Conservation (phyloP, 1,139 yeast genomes). For the Geotrichum citri-aurantii region DNA sequence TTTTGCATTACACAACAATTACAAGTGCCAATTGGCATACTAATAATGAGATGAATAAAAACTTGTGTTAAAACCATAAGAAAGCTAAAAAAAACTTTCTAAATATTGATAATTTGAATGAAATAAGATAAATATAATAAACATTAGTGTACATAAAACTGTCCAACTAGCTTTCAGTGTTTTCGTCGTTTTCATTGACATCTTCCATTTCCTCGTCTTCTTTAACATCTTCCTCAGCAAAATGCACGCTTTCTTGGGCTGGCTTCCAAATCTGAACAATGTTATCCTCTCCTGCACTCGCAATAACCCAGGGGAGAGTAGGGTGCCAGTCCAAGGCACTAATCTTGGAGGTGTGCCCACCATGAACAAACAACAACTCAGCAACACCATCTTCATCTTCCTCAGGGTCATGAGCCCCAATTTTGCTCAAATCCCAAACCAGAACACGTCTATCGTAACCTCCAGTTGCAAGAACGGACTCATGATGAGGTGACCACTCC, state of each 20-base stretch:
- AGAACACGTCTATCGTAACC: constrained; percentile 68
- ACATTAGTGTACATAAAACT: background rate
- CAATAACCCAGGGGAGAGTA: constrained; percentile 69
- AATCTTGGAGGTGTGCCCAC: constrained; percentile 86
- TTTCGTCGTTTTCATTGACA: constrained; percentile 18
- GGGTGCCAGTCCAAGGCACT: constrained; percentile 86
- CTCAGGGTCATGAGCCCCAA: constrained; percentile 30
- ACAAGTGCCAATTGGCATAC: too few species aligned
- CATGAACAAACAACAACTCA: constrained; percentile 63
- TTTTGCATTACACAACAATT: too few species aligned
- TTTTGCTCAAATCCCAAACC: constrained; percentile 56
- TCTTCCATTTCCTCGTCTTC: constrained; percentile 33
- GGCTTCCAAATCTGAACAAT: constrained; percentile 77
- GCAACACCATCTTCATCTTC: constrained; percentile 34
- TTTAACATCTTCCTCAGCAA: constrained; percentile 38
- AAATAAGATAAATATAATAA: background rate
- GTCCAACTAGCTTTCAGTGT: background rate
- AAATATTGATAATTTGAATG: background rate
- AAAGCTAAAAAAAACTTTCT: too few species aligned
- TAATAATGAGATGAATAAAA: too few species aligned
- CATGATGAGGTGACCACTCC: constrained; percentile 66
- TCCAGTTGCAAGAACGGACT: constrained; percentile 61
- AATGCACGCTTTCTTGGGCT: constrained; percentile 34
- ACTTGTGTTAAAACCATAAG: too few species aligned
- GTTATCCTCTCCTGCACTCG: constrained; percentile 81